A percentile compares a stretch with the other conserved stretches of the same genome.
These are phyloP conservation scores for Megacollybia marginata DNA, from an alignment of 768 basidiomycete species.

Conservation along the genomic window DNA sequence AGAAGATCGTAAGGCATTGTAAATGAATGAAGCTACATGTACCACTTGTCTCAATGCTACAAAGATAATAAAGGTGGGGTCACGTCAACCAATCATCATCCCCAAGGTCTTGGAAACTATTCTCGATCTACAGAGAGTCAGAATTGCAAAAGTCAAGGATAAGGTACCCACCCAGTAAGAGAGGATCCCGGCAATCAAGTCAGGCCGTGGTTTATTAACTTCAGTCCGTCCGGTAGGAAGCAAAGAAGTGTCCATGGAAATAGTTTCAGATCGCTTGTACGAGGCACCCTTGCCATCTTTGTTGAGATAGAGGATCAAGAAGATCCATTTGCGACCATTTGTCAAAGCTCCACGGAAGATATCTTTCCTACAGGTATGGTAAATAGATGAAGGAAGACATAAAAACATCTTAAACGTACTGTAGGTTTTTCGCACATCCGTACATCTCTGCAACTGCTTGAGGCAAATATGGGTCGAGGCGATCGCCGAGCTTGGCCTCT, in stretches of 20 bases:
- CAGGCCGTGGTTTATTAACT: conserved; percentile 9
- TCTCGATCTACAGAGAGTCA: too few species aligned
- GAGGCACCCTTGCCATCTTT: too few species aligned
- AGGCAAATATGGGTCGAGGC: conserved; percentile 3
- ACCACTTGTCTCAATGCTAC: too few species aligned
- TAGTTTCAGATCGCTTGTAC: too few species aligned
- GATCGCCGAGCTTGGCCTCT: too few species aligned
- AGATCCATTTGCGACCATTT: conserved; percentile 17
- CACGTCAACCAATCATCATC: too few species aligned
- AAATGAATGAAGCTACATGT: too few species aligned
- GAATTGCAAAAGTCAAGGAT: too few species aligned
- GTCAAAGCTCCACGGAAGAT: conserved; percentile 18
- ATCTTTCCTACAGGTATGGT: conserved; percentile 10
- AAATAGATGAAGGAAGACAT: conserved; percentile 6
- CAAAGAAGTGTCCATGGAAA: too few species aligned
- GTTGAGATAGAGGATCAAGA: conserved; percentile 8
- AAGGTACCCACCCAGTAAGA: conserved; percentile 10
- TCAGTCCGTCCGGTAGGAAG: conserved; percentile 2
- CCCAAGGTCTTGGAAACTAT: too few species aligned
- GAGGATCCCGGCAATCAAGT: conserved; percentile 16
- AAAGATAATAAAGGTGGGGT: too few species aligned
- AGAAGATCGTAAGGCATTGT: too few species aligned
- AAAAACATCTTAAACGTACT: conserved; percentile 8
- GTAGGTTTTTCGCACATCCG: conserved; percentile 11
- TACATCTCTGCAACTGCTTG: conserved; percentile 13